phyloP scores from a whole-genome alignment of 2,329 filamentous ascomycete genomes.

The Alternaria incomplexa region DNA sequence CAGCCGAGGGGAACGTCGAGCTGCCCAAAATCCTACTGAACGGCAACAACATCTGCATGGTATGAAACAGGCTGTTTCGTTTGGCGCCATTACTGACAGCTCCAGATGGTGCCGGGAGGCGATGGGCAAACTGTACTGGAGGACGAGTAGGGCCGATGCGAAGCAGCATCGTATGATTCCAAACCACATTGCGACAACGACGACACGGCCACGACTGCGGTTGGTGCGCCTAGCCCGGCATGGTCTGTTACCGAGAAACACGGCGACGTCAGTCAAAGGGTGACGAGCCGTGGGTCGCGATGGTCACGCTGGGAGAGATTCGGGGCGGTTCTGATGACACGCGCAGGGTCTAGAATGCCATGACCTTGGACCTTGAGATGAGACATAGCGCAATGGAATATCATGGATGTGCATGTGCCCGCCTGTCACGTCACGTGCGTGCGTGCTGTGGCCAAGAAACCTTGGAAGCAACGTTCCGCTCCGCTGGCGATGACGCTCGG shows the following conservation, averaged over 20 bases:
- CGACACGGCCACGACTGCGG: not conserved
- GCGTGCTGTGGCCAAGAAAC: not conserved
- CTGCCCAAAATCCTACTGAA: constrained; percentile 94
- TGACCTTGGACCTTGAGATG: not conserved
- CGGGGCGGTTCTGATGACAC: constrained; percentile 5
- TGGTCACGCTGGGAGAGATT: constrained; percentile 5
- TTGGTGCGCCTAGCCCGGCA: not conserved
- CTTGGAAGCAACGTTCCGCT: constrained; percentile 2
- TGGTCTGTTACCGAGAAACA: not conserved
- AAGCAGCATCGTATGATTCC: not conserved
- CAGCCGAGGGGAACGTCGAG: constrained; percentile 80
- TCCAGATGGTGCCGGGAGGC: constrained; percentile 44
- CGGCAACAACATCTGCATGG: constrained; percentile 99
- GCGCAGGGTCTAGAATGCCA: not conserved
- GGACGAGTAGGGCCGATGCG: constrained; percentile 21
- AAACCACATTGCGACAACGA: not conserved
- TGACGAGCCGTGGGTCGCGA: not conserved
- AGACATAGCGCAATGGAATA: not conserved
- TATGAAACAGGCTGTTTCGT: constrained; percentile 52
- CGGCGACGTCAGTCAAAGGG: not conserved
- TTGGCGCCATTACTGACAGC: constrained; percentile 9
- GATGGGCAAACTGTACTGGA: constrained; percentile 38
- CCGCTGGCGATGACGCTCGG: not conserved
- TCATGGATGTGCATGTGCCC: not conserved
- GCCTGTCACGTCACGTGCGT: not conserved